Conservation (phyloP, 176 grass and related monocot genomes). For the Poa pratensis region DNA sequence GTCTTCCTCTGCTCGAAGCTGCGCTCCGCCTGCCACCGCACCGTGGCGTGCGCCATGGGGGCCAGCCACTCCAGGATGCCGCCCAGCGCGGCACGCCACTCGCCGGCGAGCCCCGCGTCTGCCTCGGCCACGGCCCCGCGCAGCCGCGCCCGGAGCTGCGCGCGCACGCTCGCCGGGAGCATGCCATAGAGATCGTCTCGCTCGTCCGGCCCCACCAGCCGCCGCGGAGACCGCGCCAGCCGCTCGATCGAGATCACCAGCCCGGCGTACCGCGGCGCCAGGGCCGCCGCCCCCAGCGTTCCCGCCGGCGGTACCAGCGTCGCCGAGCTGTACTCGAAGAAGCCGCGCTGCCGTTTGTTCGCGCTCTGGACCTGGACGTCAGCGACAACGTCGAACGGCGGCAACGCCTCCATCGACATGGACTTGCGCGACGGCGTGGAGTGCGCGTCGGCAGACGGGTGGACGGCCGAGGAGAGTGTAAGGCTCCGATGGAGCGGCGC, state of each 20-base stretch:
- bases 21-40: constrained; percentile 82
- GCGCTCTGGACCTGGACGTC: neutral
- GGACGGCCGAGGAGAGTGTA: constrained; percentile 56
- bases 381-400: neutral
- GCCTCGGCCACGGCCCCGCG: constrained; percentile 47
- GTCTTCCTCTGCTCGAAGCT: constrained; percentile 60
- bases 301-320: constrained; percentile 53
- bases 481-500: constrained; percentile 59
- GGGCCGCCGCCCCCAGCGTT: constrained; percentile 69
- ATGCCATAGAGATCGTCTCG: constrained; percentile 81
- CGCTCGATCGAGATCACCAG: constrained; percentile 77
- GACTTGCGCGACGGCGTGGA: constrained; percentile 41
- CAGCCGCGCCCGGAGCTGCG: constrained; percentile 59
- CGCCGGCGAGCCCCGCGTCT: constrained; percentile 53
- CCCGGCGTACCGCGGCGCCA: constrained; percentile 63
- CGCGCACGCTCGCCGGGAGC: constrained; percentile 78
- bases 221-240: constrained; percentile 56
- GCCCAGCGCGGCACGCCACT: constrained; percentile 73
- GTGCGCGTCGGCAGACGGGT: constrained; percentile 58
- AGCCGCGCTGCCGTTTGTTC: neutral
- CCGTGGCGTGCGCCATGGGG: constrained; percentile 83
- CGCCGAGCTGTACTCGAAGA: constrained; percentile 53
- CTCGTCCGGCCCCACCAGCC: constrained; percentile 59
- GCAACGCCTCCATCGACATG: constrained; percentile 42
- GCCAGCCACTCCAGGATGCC: constrained; percentile 77